phyloP scores from a whole-genome alignment of 192 early-diverging fungal genomes.

The Backusella parvicylindrica region DNA sequence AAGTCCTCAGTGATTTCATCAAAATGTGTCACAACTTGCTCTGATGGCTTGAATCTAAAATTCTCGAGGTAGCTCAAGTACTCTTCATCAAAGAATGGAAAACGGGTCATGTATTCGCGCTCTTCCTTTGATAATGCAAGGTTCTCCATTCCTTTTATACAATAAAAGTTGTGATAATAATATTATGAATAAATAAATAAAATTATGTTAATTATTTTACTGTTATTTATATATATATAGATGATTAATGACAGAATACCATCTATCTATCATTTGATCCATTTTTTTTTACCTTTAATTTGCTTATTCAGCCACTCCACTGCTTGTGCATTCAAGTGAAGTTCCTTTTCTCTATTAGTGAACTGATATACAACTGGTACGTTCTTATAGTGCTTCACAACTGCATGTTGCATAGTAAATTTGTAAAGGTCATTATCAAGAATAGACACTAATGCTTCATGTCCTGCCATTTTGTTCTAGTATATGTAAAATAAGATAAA shows the following conservation, averaged over 20 bases:
- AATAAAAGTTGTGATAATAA: slow-evolving; percentile 4
- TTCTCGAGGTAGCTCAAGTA: slow-evolving; percentile 60
- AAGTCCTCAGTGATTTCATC: slow-evolving; percentile 23
- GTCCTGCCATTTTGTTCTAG: neutral
- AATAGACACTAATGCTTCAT: slow-evolving; percentile 43
- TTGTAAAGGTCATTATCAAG: slow-evolving; percentile 86
- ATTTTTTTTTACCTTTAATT: slow-evolving; percentile 31
- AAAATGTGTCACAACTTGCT: slow-evolving; percentile 42
- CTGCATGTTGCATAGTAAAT: slow-evolving; percentile 79
- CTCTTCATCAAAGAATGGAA: slow-evolving; percentile 50
- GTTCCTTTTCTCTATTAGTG: slow-evolving; percentile 55
- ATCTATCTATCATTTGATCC: neutral
- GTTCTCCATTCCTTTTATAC: slow-evolving; percentile 38
- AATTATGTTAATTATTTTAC: neutral
- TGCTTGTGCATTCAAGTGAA: slow-evolving; percentile 38
- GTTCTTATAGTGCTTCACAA: slow-evolving; percentile 65
- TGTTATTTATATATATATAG: neutral
- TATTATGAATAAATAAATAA: neutral
- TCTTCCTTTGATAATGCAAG: slow-evolving; percentile 42
- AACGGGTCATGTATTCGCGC: slow-evolving; percentile 35
- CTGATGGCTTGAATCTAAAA: slow-evolving; percentile 53
- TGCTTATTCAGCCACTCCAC: slow-evolving; percentile 41
- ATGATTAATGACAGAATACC: neutral
- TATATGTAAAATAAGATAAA: neutral
- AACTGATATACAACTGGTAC: slow-evolving; percentile 59